Conservation (phyloP, 2,329 filamentous ascomycete species). For the Acrodontium crateriforme region DNA sequence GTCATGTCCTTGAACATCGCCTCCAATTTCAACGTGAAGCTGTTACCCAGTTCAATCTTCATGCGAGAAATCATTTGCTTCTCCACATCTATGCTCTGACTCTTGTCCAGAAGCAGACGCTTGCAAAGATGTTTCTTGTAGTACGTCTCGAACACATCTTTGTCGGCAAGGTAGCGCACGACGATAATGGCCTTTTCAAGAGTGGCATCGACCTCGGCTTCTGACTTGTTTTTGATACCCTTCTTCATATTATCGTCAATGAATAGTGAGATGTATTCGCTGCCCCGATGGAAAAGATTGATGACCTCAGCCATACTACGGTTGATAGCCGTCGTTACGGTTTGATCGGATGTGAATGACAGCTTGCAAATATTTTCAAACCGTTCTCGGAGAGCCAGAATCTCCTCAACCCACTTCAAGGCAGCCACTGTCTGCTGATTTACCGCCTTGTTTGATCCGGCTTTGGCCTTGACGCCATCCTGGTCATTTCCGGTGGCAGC, state of each 20-base stretch:
- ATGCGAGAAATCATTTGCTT: constrained; percentile 92
- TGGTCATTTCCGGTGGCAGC: constrained; percentile 32
- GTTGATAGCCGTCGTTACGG: constrained; percentile 68
- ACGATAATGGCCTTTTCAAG: constrained; percentile 82
- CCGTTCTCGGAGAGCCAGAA: constrained; percentile 72
- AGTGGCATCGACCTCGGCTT: constrained; percentile 68
- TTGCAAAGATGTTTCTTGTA: constrained; percentile 95
- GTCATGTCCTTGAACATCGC: constrained; percentile 97
- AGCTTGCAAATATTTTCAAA: constrained; percentile 66
- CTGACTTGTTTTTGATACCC: constrained; percentile 83
- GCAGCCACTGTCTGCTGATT: constrained; percentile 77
- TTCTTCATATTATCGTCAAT: constrained; percentile 95
- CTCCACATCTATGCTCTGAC: constrained; percentile 81
- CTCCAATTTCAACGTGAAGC: constrained; percentile 85
- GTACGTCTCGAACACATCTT: constrained; percentile 90
- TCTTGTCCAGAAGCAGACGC: constrained; percentile 75
- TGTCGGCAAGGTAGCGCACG: constrained; percentile 77
- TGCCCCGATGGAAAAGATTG: constrained; percentile 68
- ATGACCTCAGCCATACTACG: constrained; percentile 88
- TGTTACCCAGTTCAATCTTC: constrained; percentile 91
- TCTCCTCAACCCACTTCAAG: constrained; percentile 90
- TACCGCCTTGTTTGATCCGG: constrained; percentile 34
- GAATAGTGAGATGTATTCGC: constrained; percentile 89
- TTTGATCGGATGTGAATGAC: constrained; percentile 63
- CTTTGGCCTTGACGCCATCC: constrained; percentile 32